A percentile compares a stretch with the other conserved stretches of the same genome.
Conservation (phyloP, 1,139 yeast genomes). For the Scheffersomyces segobiensis region DNA sequence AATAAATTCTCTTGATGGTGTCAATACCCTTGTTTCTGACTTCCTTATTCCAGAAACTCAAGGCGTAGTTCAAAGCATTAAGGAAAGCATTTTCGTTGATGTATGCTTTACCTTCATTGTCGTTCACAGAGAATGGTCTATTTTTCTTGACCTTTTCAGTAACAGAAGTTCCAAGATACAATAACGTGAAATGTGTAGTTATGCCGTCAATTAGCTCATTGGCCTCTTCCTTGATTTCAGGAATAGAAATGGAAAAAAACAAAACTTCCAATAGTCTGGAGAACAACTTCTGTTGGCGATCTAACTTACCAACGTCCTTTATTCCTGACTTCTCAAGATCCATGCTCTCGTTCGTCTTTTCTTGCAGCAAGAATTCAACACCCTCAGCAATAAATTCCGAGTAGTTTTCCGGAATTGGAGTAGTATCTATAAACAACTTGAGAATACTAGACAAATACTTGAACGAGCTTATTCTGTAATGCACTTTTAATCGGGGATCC, state of each 20-base stretch:
- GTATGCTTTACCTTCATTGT: conserved; percentile 74
- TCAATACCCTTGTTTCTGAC: conserved; percentile 73
- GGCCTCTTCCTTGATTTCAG: conserved; percentile 75
- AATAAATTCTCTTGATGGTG: conserved; percentile 62
- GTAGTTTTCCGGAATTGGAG: conserved; percentile 60
- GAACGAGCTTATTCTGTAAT: conserved; percentile 77
- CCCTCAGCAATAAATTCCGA: conserved; percentile 42
- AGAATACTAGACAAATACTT: conserved; percentile 67
- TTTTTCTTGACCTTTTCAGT: conserved; percentile 69
- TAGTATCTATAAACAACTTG: conserved; percentile 67
- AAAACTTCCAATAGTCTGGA: conserved; percentile 65
- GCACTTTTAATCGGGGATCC: conserved; percentile 63
- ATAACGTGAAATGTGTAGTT: conserved; percentile 75
- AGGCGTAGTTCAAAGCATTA: conserved; percentile 74
- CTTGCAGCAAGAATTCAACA: conserved; percentile 51
- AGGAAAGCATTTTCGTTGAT: conserved; percentile 71
- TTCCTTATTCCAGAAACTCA: conserved; percentile 72
- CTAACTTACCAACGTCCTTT: conserved; percentile 50
- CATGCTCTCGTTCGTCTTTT: conserved; percentile 37
- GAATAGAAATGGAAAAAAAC: conserved; percentile 73
- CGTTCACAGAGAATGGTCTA: conserved; percentile 71
- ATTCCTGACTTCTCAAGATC: conserved; percentile 45
- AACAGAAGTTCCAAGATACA: conserved; percentile 74
- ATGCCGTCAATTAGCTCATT: conserved; percentile 59
- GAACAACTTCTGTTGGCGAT: conserved; percentile 61